These are phyloP conservation scores for Taphrina pruni DNA, from an alignment of 1,139 yeast genomes.

Conservation along the genomic window DNA sequence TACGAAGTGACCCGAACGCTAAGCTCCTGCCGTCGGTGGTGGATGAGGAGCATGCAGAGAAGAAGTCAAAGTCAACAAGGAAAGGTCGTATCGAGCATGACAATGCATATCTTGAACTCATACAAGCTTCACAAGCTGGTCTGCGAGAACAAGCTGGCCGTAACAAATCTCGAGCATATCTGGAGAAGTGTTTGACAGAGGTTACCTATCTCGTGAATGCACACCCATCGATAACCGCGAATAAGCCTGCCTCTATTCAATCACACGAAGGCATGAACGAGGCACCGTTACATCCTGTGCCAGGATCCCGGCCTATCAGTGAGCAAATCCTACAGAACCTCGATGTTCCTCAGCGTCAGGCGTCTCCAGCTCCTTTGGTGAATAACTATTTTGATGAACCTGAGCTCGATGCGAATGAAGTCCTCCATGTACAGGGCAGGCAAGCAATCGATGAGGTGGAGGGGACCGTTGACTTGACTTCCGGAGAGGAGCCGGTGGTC, in stretches of 20 bases:
- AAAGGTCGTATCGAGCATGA: constrained; percentile 20
- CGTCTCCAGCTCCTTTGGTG: neutral
- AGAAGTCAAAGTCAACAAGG: constrained; percentile 4
- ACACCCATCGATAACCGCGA: constrained; percentile 11
- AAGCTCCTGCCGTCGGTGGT: constrained; percentile 2
- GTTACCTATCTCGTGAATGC: constrained; percentile 34
- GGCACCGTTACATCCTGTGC: neutral
- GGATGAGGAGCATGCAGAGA: constrained; percentile 14
- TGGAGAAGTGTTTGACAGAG: constrained; percentile 38
- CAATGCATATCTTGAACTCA: constrained; percentile 15
- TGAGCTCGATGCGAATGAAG: neutral
- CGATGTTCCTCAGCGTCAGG: neutral
- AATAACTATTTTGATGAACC: constrained; percentile 8
- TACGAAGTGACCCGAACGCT: constrained; percentile 15
- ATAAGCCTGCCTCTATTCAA: neutral
- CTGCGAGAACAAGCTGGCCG: constrained; percentile 27
- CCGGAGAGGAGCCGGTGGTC: constrained; percentile 12
- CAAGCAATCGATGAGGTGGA: constrained; percentile 6
- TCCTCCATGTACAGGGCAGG: neutral
- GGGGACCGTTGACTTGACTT: neutral
- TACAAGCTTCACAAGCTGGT: constrained; percentile 17
- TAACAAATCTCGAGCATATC: constrained; percentile 23
- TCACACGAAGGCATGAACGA: neutral
- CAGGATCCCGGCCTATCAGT: constrained; percentile 1
- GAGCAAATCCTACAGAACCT: neutral